A percentile compares a stretch with the other conserved stretches of the same genome.
These are phyloP conservation scores for Aureobasidium sp. DNA, from an alignment of 2,329 filamentous ascomycete genomes.

Conservation along the genomic window DNA sequence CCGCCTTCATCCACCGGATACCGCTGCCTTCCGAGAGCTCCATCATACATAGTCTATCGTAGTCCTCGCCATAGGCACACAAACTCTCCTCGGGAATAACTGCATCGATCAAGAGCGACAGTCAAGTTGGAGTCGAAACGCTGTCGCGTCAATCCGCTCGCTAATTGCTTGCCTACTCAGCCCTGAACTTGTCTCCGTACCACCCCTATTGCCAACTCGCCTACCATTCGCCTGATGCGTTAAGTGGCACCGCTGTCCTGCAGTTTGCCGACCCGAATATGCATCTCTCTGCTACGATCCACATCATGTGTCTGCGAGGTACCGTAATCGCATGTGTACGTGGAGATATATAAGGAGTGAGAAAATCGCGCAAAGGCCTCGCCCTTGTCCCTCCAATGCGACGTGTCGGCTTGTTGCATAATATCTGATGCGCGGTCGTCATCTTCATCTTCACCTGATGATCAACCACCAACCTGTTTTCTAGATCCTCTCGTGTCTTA, in stretches of 20 bases:
- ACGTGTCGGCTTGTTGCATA: constrained; percentile 7
- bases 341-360: background rate
- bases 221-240: background rate
- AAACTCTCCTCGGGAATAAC: background rate
- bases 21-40: background rate
- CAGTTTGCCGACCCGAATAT: constrained; percentile 6
- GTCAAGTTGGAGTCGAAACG: background rate
- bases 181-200: background rate
- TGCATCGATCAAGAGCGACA: background rate
- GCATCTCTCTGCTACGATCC: background rate
- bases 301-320: constrained; percentile 7
- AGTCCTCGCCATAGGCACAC: background rate
- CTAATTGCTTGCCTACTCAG: background rate
- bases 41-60: background rate
- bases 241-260: constrained; percentile 1
- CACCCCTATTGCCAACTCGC: background rate
- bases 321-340: background rate
- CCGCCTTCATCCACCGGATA: background rate
- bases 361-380: constrained; percentile 6
- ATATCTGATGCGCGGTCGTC: background rate
- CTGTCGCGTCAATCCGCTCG: background rate
- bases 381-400: background rate
- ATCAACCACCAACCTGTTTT: background rate
- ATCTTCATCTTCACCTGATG: background rate
- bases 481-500: background rate